Evolutionary conservation across 108 stramenopile genomes (phyloP), one percentile per base, ranked within the genome.

Genomic region (Cyclotella sp.): DNA sequence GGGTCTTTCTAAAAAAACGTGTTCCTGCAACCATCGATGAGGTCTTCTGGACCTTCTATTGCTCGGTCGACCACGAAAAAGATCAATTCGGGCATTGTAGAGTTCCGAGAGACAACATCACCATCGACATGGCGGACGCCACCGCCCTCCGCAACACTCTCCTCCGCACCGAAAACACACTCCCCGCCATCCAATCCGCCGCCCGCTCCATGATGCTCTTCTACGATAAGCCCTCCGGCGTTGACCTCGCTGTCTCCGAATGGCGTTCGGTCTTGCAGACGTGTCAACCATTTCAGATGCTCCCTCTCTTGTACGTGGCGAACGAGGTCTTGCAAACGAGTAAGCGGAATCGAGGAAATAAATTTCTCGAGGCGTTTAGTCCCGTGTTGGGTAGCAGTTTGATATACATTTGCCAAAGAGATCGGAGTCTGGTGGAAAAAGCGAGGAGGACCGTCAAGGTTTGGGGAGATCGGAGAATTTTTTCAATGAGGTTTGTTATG

Each of bases 301-400:
- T 95, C 28, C 92, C 94, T 16, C 77, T 95, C 13, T 73, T 95
- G 28, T 95, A 95, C 77, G 92, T 95, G 24, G 92, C 92, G 63
- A 95, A 95, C 72, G 94, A 95, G 78, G 89, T 90, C 9, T 47
- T 95, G 49, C 94, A 95, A 69, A 93, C 85, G 27, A 85, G 84
- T 41, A 93, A 93, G 78, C 72, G 92, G n/a, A 93, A 95, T 83
- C 84, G 91, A n/a, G 91, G 94, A 13, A 90, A 77, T 71, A 89
- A 88, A 55, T 95, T 93, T 65, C 53, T 95, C 63, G 94, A 93
- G 75, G 91, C 91, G 14, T 93, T 95, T 75, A 72, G 77, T 72
- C 89, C 89, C 0, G 82, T 91, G 12, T 63, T 92, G 67, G 91
- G 91, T 11, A 88, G 88, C 57, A 73, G 89, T 30, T 80, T 95